Evolutionary conservation across 1,139 yeast genomes (phyloP).

Genomic region (Zygosaccharomyces pseudobailii): DNA sequence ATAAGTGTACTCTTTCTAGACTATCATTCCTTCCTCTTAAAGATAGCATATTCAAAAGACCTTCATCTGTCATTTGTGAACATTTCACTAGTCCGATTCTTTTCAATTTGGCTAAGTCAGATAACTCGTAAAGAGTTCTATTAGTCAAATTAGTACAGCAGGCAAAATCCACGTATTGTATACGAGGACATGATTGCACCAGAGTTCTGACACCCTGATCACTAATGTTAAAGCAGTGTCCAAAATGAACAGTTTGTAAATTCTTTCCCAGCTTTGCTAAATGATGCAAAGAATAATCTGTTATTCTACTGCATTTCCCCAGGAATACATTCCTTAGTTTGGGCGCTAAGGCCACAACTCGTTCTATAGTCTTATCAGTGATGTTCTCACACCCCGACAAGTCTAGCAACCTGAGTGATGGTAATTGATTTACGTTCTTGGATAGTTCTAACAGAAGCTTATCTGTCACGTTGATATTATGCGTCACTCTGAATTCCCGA

Average conservation of each 20-base stretch:
- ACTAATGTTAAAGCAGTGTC: constrained; percentile 88
- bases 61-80: constrained; percentile 79
- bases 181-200: constrained; percentile 73
- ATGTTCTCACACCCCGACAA: constrained; percentile 80
- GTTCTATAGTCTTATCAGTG: constrained; percentile 74
- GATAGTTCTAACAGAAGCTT: constrained; percentile 32
- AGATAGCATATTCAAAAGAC: constrained; percentile 71
- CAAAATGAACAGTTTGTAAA: constrained; percentile 85
- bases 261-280: constrained; percentile 72
- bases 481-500: constrained; percentile 78
- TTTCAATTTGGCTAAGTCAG: constrained; percentile 73
- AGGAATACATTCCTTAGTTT: constrained; percentile 79
- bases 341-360: constrained; percentile 73
- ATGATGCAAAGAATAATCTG: constrained; percentile 75
- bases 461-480: constrained; percentile 68
- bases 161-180: constrained; percentile 91
- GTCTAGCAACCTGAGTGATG: constrained; percentile 70
- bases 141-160: constrained; percentile 90
- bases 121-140: constrained; percentile 71
- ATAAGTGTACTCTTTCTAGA: constrained; percentile 86
- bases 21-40: constrained; percentile 69
- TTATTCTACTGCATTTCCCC: constrained; percentile 83
- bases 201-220: constrained; percentile 79
- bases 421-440: constrained; percentile 34
- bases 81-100: constrained; percentile 94